Evolutionary conservation across 2,329 filamentous ascomycete genomes (phyloP).

Genomic region (Annulohypoxylon truncatum): DNA sequence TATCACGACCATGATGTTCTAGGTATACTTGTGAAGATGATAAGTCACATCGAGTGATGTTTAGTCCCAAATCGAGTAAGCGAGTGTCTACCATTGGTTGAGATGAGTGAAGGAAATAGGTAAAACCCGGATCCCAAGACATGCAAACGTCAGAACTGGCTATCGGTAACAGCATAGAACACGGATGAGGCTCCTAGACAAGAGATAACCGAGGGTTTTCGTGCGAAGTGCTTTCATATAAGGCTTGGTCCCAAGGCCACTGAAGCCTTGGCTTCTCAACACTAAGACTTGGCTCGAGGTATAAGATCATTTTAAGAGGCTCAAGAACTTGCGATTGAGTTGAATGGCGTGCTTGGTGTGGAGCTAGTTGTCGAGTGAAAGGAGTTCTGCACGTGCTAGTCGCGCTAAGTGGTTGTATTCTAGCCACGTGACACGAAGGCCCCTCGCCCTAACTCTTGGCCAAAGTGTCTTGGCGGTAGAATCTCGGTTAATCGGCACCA

Average conservation of each 20-base stretch:
- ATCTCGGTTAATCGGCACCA: slow-evolving; percentile 37
- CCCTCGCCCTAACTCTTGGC: slow-evolving; percentile 25
- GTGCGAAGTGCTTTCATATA: slow-evolving; percentile 7
- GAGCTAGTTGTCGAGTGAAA: slow-evolving; percentile 4
- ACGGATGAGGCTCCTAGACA: slow-evolving; percentile 35
- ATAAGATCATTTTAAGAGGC: slow-evolving; percentile 15
- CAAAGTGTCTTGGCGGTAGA: slow-evolving; percentile 28
- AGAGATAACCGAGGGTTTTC: slow-evolving; percentile 29
- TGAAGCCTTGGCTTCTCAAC: slow-evolving; percentile 42
- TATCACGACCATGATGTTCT: slow-evolving; percentile 27
- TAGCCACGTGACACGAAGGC: slow-evolving; percentile 29
- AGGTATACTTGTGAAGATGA: slow-evolving; percentile 21
- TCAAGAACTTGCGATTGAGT: slow-evolving; percentile 16
- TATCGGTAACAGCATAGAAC: slow-evolving; percentile 14
- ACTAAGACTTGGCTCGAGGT: slow-evolving; percentile 38
- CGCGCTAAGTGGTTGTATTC: slow-evolving; percentile 5
- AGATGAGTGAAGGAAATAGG: neutral
- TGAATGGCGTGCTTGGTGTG: slow-evolving; percentile 10
- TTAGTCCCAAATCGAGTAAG: slow-evolving; percentile 14
- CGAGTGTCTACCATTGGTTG: slow-evolving; percentile 23
- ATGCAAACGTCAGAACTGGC: slow-evolving; percentile 33
- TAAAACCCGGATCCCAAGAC: slow-evolving; percentile 31
- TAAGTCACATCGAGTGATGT: slow-evolving; percentile 17
- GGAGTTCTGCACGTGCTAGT: slow-evolving; percentile 18
- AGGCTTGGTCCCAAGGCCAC: slow-evolving; percentile 34